These are phyloP conservation scores for Aspergillus hortae DNA, from an alignment of 2,329 filamentous ascomycete species.

Conservation along the genomic window DNA sequence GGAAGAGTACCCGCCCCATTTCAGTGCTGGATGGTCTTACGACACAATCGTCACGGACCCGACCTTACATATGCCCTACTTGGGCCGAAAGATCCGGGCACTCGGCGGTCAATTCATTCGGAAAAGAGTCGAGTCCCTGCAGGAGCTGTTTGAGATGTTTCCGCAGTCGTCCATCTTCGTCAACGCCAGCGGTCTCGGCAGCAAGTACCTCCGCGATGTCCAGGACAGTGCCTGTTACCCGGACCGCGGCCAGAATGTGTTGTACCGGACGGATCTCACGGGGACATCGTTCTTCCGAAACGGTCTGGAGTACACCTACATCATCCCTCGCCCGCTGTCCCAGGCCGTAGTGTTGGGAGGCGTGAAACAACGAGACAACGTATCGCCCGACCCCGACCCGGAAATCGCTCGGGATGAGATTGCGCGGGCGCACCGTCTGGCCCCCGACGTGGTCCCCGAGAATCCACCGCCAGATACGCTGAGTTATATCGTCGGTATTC, in stretches of 20 bases:
- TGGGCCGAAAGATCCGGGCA: constrained; percentile 24
- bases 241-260: constrained; percentile 38
- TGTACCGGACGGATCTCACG: constrained; percentile 28
- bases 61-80: constrained; percentile 35
- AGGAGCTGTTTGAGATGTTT: constrained; percentile 33
- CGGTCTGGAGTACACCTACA: constrained; percentile 37
- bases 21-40: constrained; percentile 34
- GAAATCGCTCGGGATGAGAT: constrained; percentile 38
- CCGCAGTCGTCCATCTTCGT: constrained; percentile 35
- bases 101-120: constrained; percentile 34
- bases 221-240: constrained; percentile 33
- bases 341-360: constrained; percentile 33
- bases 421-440: constrained; percentile 35
- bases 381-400: constrained; percentile 34
- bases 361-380: constrained; percentile 30
- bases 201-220: constrained; percentile 32
- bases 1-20: constrained; percentile 31
- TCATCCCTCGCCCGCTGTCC: constrained; percentile 35
- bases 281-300: constrained; percentile 33
- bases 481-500: constrained; percentile 35
- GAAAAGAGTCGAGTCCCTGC: constrained; percentile 29
- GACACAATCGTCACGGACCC: constrained; percentile 37
- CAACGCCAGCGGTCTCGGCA: constrained; percentile 38
- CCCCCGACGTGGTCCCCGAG: constrained; percentile 33
- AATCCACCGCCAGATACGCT: constrained; percentile 25